Evolutionary conservation across 306 rosid species (phyloP).

Genomic region (Begonia peltatifolia): DNA sequence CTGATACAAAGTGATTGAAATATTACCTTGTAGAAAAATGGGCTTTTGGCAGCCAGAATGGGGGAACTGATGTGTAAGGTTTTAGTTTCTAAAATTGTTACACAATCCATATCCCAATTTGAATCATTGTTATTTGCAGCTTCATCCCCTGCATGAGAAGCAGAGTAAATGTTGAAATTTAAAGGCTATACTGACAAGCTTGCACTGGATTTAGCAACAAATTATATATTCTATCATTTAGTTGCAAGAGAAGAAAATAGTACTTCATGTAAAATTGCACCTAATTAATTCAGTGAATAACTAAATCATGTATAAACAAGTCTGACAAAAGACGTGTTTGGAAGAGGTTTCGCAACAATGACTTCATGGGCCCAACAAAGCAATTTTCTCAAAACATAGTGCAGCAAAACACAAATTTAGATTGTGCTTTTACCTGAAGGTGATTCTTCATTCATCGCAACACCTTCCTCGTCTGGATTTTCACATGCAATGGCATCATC

Average conservation of each 20-base stretch:
- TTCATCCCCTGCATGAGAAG: not conserved
- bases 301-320: no score
- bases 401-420: slow-evolving; percentile 4
- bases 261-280: no score
- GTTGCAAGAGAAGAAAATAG: no score
- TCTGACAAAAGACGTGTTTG: no score
- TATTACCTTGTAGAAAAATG: slow-evolving; percentile 79
- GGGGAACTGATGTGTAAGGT: slow-evolving; percentile 92
- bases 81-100: slow-evolving; percentile 53
- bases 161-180: not conserved
- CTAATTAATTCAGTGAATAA: no score
- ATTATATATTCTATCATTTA: no score
- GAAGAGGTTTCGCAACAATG: no score
- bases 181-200: not conserved
- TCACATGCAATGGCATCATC: slow-evolving; percentile 55
- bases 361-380: no score
- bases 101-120: slow-evolving; percentile 56
- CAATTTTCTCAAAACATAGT: not conserved
- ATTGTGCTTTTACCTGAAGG: slow-evolving; percentile 43
- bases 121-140: slow-evolving; percentile 39
- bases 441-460: slow-evolving; percentile 70
- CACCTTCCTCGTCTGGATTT: slow-evolving; percentile 69
- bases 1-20: not conserved
- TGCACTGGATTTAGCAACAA: no score
- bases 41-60: slow-evolving; percentile 94